Base-by-base conservation (phyloP, 495 filamentous ascomycete species). In the Daldinia concentrica region DNA sequence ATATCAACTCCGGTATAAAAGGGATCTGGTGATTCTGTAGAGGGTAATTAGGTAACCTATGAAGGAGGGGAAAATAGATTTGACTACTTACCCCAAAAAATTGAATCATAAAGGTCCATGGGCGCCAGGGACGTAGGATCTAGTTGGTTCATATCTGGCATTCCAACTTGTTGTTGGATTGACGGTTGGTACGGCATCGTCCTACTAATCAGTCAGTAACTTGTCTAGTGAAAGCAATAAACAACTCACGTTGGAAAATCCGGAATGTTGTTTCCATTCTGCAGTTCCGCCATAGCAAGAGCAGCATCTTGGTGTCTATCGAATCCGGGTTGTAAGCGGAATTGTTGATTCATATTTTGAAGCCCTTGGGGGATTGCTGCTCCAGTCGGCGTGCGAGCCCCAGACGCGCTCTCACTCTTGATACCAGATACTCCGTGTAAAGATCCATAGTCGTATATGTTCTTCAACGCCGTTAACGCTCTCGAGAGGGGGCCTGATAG, bases 101-200 rank as follows among this genome's bases (percentile, higher is more conserved):
- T 88, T 3, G 83, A 86, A 68, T 88, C 85, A 68, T 86, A 88
- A 17, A 88, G 77, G 26, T 88, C 86, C 84, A 88, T 84, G 4
- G 86, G 85, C 7, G 85, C 84, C 79, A 87, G 84, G 22, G 77
- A 73, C 6, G 79, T 71, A 9, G 82, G 82, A 58, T 85, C 83
- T 22, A 84, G 80, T 14, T 76, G 74, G 26, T 72, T 56, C 30
- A 85, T 52, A n/a, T 82, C 82, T 1, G 79, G 60, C 36, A 83
- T 56, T 12, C 64, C 69, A 45, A 71, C 56, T 6, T 68, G 22
- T 24, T 70, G 77, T 54, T 83, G 77, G 39, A 83, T 69, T 2
- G 79, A 55, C 3, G 73, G 70, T 51, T 72, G 64, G 61, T 80
- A 82, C 15, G 69, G 11, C 66, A 73, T 72, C 6, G 72, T 62